Base-by-base conservation (phyloP, 2,329 filamentous ascomycete species). In the Tolypocladium ophioglossoides region DNA sequence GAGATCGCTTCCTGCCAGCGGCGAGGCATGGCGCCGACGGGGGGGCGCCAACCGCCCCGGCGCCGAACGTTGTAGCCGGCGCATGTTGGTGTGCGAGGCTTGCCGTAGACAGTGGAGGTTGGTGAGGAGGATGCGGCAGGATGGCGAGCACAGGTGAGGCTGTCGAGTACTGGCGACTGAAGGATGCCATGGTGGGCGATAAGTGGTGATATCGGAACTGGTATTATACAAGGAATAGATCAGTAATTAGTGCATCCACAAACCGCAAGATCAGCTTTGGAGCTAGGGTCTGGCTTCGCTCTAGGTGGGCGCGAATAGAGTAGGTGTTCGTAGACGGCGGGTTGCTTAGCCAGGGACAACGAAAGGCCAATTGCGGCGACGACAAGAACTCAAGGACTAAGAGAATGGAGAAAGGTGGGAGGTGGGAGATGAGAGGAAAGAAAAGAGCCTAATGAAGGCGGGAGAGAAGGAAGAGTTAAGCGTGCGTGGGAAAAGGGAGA, bases 1-100 rank as follows among this genome's bases (percentile, higher is more conserved):
- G 80, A 58, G 86, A 89, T 61, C 87, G 84, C 73, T 91, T 91
- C 66, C 86, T 84, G 60, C 87, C 85, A 55, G 63, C 59, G 30
- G 59, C 56, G n/a, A 61, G 54, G 44, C 57, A 51, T 34, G 63
- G 61, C 20, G 54, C 72, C 69, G 71, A 56, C 34, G 61, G 58
- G 53, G 50, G 55, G 51, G 54, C 60, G 44, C 27, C 41, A 18
- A 30, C 35, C 61, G 47, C 51, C 56, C 55, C 48, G 8, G 60
- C 50, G 54, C 58, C 60, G 56, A 64, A 66, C 24, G 58, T 55
- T 57, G 60, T 62, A 55, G 61, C 57, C 49, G 60, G 54, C 53
- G 61, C 50, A 41, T 64, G 57, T 35, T 61, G 58, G 46, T 55
- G 64, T 57, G 63, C 59, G 55, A 69, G 66, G 52, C 58, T 61